phyloP scores from a whole-genome alignment of 306 rosid genomes.

The Malus asiatica region DNA sequence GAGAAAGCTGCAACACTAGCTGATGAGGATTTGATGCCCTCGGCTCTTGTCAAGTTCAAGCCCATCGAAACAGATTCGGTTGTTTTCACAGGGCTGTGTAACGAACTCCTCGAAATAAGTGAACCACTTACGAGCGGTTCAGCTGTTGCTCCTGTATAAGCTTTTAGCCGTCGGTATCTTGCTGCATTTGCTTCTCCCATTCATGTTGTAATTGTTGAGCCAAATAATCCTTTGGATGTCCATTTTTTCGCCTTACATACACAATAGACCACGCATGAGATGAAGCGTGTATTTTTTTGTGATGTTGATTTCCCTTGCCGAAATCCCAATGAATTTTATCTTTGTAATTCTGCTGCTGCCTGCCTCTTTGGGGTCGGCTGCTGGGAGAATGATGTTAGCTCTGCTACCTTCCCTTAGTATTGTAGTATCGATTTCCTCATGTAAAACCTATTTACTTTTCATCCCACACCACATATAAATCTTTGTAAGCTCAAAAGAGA shows the following conservation, averaged over 20 bases:
- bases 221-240: background rate
- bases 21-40: constrained; percentile 86
- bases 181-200: background rate
- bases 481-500: too few species aligned
- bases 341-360: background rate
- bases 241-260: constrained; percentile 4
- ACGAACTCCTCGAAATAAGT: constrained; percentile 76
- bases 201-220: constrained; percentile 10
- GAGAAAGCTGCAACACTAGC: constrained; percentile 49
- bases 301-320: background rate
- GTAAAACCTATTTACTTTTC: too few species aligned
- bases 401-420: too few species aligned
- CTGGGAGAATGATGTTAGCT: too few species aligned
- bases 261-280: background rate
- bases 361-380: too few species aligned
- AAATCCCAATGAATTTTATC: background rate
- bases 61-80: constrained; percentile 85
- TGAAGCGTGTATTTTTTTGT: background rate
- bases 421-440: too few species aligned
- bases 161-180: background rate
- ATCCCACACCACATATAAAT: too few species aligned
- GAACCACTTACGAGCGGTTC: constrained; percentile 64
- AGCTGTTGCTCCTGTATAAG: constrained; percentile 26
- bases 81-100: constrained; percentile 71
- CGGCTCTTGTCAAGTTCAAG: constrained; percentile 80